These are phyloP conservation scores for Madurella fahalii DNA, from an alignment of 2,329 filamentous ascomycete species.

Conservation along the genomic window DNA sequence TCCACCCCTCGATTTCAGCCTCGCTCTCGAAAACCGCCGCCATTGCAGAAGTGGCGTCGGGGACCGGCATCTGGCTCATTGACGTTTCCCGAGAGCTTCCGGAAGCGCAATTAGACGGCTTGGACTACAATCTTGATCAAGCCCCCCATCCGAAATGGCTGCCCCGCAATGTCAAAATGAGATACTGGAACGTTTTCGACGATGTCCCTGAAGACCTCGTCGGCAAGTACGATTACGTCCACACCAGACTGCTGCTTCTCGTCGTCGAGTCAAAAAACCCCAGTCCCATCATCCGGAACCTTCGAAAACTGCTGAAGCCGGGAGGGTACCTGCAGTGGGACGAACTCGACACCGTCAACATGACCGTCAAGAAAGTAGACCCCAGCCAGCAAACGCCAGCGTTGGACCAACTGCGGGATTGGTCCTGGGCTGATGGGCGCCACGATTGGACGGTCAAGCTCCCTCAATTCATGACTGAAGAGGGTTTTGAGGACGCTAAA, in stretches of 20 bases:
- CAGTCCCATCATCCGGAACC: not conserved
- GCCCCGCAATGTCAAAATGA: not conserved
- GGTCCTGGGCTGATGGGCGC: constrained; percentile 1
- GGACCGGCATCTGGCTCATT: constrained; percentile 5
- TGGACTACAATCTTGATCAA: not conserved
- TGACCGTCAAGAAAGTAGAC: constrained; percentile 2
- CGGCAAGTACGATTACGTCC: constrained; percentile 1
- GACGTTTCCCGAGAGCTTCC: not conserved
- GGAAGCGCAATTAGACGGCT: not conserved
- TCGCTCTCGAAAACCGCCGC: not conserved
- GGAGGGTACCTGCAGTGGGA: constrained; percentile 7
- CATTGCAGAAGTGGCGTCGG: not conserved
- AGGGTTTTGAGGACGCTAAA: not conserved
- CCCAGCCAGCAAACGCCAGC: not conserved
- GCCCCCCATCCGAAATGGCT: not conserved
- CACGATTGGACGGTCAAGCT: not conserved
- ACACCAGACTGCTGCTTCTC: not conserved
- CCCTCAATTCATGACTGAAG: not conserved
- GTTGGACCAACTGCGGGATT: not conserved
- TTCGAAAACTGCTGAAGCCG: not conserved
- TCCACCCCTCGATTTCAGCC: not conserved
- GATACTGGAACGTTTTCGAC: not conserved
- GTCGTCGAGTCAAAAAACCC: not conserved
- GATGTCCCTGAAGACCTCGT: not conserved
- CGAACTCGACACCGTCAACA: not conserved